phyloP scores from a whole-genome alignment of 2,329 filamentous ascomycete species.

The Sclerotinia nivalis region DNA sequence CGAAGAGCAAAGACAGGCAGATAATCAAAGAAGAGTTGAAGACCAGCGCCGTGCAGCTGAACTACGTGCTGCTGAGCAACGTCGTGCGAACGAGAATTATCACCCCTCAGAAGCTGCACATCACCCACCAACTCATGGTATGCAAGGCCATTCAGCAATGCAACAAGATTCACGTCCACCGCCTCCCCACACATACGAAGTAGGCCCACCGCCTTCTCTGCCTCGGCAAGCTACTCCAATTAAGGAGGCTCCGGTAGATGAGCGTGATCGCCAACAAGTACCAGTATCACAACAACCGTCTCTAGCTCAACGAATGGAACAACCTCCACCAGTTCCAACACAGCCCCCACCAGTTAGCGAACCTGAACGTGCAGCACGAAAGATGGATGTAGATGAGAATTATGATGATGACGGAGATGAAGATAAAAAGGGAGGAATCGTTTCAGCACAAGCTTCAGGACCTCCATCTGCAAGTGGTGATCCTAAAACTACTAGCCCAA shows the following conservation, averaged over 20 bases:
- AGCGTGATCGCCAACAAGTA: constrained; percentile 48
- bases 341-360: constrained; percentile 61
- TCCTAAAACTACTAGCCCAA: constrained; percentile 54
- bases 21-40: constrained; percentile 47
- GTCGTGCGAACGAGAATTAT: constrained; percentile 75
- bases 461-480: constrained; percentile 48
- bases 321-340: constrained; percentile 43
- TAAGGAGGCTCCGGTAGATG: constrained; percentile 59
- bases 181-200: constrained; percentile 54
- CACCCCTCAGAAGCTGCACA: constrained; percentile 93
- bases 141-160: constrained; percentile 60
- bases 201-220: constrained; percentile 45
- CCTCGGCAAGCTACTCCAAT: constrained; percentile 23
- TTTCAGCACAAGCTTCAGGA: constrained; percentile 48
- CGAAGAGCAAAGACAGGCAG: constrained; percentile 41
- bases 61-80: constrained; percentile 61
- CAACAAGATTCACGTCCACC: constrained; percentile 53
- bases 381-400: constrained; percentile 97
- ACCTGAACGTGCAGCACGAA: constrained; percentile 78
- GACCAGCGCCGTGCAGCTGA: constrained; percentile 61
- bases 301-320: constrained; percentile 44
- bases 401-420: constrained; percentile 95
- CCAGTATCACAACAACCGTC: constrained; percentile 29
- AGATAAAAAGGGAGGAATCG: constrained; percentile 63
- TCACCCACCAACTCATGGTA: constrained; percentile 66